Evolutionary conservation across 495 filamentous ascomycete genomes (phyloP), one percentile per base, ranked within the genome.

Genomic region (Hypoxylon fuscum): DNA sequence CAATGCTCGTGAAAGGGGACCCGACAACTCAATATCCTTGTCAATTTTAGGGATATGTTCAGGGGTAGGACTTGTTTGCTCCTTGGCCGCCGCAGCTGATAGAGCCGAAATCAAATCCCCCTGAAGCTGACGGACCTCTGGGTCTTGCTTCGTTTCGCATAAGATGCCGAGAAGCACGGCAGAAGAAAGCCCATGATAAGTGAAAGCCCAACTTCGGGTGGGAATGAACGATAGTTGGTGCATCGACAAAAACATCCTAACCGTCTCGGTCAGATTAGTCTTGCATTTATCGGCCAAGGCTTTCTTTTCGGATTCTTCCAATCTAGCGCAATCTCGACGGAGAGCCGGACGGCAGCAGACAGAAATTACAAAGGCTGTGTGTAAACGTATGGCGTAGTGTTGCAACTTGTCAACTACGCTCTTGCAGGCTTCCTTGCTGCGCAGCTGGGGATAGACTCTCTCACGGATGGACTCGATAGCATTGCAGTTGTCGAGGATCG

Each of bases 221-320:
- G 86, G 85, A 40, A 86, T 86, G 1, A 86, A 78, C 4, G 85
- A 87, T 55, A 88, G 74, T 61, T 87, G 85, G 59, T 87, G 85
- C 76, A 90, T 84, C 10, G 86, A 84, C 5, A 88, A 74, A 68
- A 88, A 90, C 74, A 88, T 87, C 59, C 86, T 81, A 1, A 90
- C 84, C 9, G 85, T 88, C 66, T 88, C 86, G 5, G 82, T 80
- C 8, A 90, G 68, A 66, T 85, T 88, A 21, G 77, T 70, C 61
- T 88, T 86, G 73, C 87, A 90, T 22, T 76, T 76, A 21, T 83
- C 77, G 3, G 78, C 79, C 1, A 85, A 72, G 1, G 76, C 67
- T 18, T 70, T 72, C 64, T 81, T 83, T 47, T 85, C 80, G 5
- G 66, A 31, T 0, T 64, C 18, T 10, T 76, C 76, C 21, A 83